Evolutionary conservation across 192 early-diverging fungal genomes (phyloP), one percentile per base, ranked within the genome.

Genomic region (Spizellomyces punctatus): DNA sequence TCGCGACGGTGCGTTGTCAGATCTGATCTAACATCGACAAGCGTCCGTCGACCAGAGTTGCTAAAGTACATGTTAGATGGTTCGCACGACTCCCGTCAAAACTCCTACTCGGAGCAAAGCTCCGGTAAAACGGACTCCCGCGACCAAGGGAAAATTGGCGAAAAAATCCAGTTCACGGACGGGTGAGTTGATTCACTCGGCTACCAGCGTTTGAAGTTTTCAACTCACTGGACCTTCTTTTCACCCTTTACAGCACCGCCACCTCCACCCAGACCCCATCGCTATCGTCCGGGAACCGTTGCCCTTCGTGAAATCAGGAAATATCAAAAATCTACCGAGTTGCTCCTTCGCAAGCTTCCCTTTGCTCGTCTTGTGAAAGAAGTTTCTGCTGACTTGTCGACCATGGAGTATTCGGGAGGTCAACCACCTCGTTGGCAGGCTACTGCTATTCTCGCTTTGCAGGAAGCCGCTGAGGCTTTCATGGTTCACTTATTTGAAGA

Each of bases 401-500:
- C 62, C 27, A 66, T 76, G 45, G 57, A 78, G 41, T 77, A 67
- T 58, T 64, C 48, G 12, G 58, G 67, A 46, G 66, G 49, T 7
- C 59, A 74, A n/a, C 76, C 74, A 44, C 73, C 66, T 10, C 80
- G 93, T 46, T 93, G 93, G 90, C 90, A 96, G 74, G 81, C 82
- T 10, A 74, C 78, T 6, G 95, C 93, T 7, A 85, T 96, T 16
- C 47, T 91, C 78, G 92, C 93, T 17, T 77, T 93, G 10, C 91
- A 94, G 76, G 94, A 93, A 72, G 89, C 91, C 3, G 76, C 91
- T 2, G 94, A 93, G 75, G 90, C 90, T 17, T 97, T 84, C 72
- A 64, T 93, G 77, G 90, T 94, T 6, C 92, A 92, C 76, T 72
- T 94, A 63, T 93, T 94, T 78, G 94, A 96, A 76, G 94, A 96